phyloP scores from a whole-genome alignment of 345 rosid species.

The Camelina neglecta region DNA sequence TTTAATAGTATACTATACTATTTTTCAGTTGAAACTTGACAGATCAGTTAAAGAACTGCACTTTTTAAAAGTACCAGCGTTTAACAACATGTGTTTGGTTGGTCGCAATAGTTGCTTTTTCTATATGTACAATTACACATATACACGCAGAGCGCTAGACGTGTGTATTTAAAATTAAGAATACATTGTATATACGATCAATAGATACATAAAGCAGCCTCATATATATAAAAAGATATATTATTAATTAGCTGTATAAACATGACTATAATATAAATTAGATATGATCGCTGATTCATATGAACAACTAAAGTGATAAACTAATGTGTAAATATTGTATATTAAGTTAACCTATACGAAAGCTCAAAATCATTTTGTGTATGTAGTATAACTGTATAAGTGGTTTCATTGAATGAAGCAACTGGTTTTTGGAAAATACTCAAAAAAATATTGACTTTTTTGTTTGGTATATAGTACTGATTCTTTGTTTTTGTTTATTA shows the following conservation, averaged over 20 bases:
- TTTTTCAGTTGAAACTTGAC: conserved; percentile 35
- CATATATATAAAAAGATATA: neutral
- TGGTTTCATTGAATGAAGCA: neutral
- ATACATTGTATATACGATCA: conserved; percentile 17
- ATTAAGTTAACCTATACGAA: conserved; percentile 16
- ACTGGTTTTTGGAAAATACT: neutral
- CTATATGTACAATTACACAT: conserved; percentile 5
- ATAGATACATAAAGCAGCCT: conserved; percentile 12
- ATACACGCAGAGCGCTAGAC: neutral
- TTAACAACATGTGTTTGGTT: conserved; percentile 43
- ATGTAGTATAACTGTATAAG: neutral
- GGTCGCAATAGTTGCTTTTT: conserved; percentile 34
- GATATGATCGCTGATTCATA: conserved; percentile 11
- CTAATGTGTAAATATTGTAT: neutral
- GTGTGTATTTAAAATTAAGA: neutral
- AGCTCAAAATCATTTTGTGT: conserved; percentile 10
- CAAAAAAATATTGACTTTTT: neutral
- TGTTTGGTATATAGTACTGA: neutral
- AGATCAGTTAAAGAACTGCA: conserved; percentile 34
- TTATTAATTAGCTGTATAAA: neutral
- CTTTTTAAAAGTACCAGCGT: conserved; percentile 40
- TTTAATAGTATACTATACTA: neutral
- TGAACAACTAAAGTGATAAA: conserved; percentile 2
- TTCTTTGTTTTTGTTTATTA: neutral
- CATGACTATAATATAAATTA: conserved; percentile 10